Base-by-base conservation (phyloP, 192 early-diverging fungal genomes). In the Backusella australiensis region DNA sequence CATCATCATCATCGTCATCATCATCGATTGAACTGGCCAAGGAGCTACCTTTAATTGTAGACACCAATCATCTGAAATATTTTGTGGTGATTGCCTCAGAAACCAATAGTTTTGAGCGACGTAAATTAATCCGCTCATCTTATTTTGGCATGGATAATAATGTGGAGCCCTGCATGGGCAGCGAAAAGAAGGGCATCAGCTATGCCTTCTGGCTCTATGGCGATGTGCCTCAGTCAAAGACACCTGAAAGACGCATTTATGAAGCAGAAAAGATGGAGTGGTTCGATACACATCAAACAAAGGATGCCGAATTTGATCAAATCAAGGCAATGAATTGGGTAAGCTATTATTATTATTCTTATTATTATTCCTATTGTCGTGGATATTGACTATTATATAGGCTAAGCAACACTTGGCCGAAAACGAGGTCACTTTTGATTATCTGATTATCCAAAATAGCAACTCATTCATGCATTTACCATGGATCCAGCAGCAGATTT, bases 131-230 rank as follows among this genome's bases (percentile, higher is more conserved):
- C 26, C 86, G 89, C 21, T 78, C 87, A 69, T 78, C 77, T 6
- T 74, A 87, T 53, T 90, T 90, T 83, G 89, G 89, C 11, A 83
- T 88, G 49, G 66, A 75, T 26, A 75, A 90, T 73, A 90, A 87
- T 72, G 52, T 88, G 9, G 70, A 81, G 46, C 89, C 86, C 5
- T 90, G 86, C 71, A 88, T 85, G 72, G 78, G 86, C 44, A 75
- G 78, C 34, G 74, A 74, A 19, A 63, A 63, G 21, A 71, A 71
- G 21, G 44, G 44, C 2, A 80, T 86, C 32, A 82, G 81, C 67
- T 85, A 88, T 73, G 81, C 81, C 21, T 86, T 88, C 52, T 86
- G 84, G 73, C 70, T 87, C 11, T 75, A 83, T 80, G 79, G 69
- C 76, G 82, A 35, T 77, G 72, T 8, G 29, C 81, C 34, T 38